A percentile compares a stretch with the other conserved stretches of the same genome.
phyloP scores from a whole-genome alignment of 2,329 filamentous ascomycete species.

The Sporothrix pseudoabietina region DNA sequence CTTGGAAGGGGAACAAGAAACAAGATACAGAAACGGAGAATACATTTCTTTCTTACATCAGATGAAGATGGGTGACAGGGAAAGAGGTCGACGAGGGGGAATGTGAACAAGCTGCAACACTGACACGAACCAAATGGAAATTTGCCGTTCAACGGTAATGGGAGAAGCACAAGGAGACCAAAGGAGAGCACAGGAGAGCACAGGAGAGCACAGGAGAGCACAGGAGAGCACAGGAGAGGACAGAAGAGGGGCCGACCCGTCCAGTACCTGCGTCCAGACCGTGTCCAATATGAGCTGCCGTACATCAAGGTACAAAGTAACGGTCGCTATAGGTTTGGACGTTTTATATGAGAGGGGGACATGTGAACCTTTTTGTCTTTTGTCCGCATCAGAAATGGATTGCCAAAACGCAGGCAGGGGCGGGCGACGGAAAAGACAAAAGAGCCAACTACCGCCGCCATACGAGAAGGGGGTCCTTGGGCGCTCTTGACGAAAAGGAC shows the following conservation, averaged over 20 bases:
- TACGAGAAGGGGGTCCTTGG: neutral
- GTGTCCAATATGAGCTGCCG: neutral
- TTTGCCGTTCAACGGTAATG: neutral
- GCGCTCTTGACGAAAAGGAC: neutral
- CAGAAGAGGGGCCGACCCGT: neutral
- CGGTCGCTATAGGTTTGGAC: neutral
- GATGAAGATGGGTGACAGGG: neutral
- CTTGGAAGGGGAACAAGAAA: neutral
- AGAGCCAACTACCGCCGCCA: neutral
- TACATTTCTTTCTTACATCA: neutral
- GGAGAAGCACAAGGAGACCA: neutral
- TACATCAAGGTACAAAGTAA: neutral
- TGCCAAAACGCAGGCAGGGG: neutral
- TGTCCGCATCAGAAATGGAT: too few relatives aligned
- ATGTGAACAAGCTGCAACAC: neutral
- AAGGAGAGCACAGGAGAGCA: too few relatives aligned
- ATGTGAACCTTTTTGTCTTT: too few relatives aligned
- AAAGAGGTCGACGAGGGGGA: neutral
- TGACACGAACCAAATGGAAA: neutral
- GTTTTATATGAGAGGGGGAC: neutral
- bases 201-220: too few relatives aligned
- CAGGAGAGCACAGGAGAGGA: too few relatives aligned
- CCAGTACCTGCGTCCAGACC: constrained; percentile 10
- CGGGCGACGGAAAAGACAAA: neutral
- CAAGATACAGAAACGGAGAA: constrained; percentile 1